Base-by-base conservation (phyloP, 2,329 filamentous ascomycete genomes). In the Venturia oleaginea region DNA sequence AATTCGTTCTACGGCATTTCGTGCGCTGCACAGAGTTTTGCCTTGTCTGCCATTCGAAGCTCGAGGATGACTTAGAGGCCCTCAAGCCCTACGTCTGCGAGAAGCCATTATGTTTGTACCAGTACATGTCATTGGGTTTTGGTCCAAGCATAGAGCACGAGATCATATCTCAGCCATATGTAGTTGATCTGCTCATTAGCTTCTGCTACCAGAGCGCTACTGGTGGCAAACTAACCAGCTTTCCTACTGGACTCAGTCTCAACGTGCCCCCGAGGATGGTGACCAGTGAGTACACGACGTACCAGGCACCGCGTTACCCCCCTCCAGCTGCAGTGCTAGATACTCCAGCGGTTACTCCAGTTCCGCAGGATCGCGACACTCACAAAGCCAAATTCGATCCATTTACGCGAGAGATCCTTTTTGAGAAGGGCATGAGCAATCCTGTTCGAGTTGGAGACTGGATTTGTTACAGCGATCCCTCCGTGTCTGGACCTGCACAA, bases 81-180 rank as follows among this genome's bases (percentile, higher is more conserved):
- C 78, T 92, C 66, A 91, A 90, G 68, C 89, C 89, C 2, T 81
- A 82, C 67, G 91, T 96, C 55, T 97, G 92, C 75, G 84, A 84
- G 27, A 82, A 84, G 15, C 79, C 82, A 1, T 79, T 97, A 3
- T 97, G 92, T 70, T 78, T 96, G 4, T 96, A 90, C 70, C 92
- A 97, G 71, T 96, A 94, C 76, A 89, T 96, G 81, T 81, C 84
- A 19, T 79, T 95, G n/a, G 91, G 91, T 0, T 87, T 96, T 70
- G 92, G 92, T 0, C 89, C 90, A 1, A 91, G 86, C 69, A 85
- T 96, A 64, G 92, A 97, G 72, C 86, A 92, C 71, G 91, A 96
- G 71, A 89, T 97, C 27, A 71, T 89, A 32, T 84, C 84, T 15
- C 89, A 92, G 71, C 90, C 91, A 1, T 85, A 86, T 64, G 91